Evolutionary conservation across 441 rosid genomes (phyloP), one percentile per base, ranked within the genome.

Genomic region (Euphorbia schlechtendalii): DNA sequence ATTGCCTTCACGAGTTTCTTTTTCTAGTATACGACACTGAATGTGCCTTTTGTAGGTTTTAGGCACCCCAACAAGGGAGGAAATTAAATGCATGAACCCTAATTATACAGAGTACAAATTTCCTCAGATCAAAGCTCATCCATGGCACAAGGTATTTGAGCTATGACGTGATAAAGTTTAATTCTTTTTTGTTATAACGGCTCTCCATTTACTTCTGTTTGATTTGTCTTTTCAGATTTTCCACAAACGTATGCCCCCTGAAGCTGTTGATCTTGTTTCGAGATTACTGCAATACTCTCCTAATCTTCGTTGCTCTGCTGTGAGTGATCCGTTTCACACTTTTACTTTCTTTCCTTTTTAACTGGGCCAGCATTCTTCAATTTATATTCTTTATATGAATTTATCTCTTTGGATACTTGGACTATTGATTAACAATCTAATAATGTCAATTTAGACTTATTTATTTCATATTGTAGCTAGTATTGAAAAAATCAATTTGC

Each of bases 41-140:
- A 41, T 58, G 53, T 30, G 21, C 34, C 56, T 60, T 73, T 77
- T 72, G 66, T 69, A 90, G 98, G 91, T 94, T 61, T 78, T 94
- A 80, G 99, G 99, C 56, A 94, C 99, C 61, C 97, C 99, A 32
- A 89, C 99, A 0, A 81, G 99, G 73, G 99, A 94, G 77, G 99
- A 94, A 82, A 94, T 90, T 62, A 88, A 89, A 66, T 94, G 99
- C 85, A 94, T 94, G 99, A 90, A 94, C 61, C 99, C 97, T 27
- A 83, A 91, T 70, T 90, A 94, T 74, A 93, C 93, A 0, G 96
- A 93, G 72, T 86, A 83, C 80, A n/a, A n/a, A n/a, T n/a, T n/a
- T n/a, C n/a, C n/a, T n/a, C n/a, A n/a, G n/a, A n/a, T n/a, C n/a
- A n/a, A n/a, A n/a, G n/a, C n/a, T n/a, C n/a, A n/a, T n/a, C n/a